Evolutionary conservation across 129 eudicot species (phyloP).

Genomic region (Sambucus nigra): DNA sequence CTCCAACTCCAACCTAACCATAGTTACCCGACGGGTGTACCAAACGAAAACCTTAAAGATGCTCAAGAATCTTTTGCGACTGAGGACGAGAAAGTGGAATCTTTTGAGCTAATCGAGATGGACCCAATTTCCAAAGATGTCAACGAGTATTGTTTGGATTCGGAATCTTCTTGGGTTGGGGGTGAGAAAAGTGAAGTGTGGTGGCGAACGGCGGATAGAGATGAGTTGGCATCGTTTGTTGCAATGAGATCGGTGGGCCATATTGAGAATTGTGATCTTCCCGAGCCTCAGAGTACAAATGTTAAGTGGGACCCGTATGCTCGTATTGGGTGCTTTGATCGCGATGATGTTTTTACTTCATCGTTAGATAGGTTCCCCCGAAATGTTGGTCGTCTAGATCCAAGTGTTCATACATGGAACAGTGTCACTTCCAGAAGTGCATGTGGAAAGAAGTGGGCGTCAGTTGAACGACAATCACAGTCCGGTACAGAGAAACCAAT

Average conservation of each 20-base stretch:
- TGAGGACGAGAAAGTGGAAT: conserved; percentile 30
- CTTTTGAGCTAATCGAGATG: conserved; percentile 44
- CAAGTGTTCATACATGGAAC: conserved; percentile 8
- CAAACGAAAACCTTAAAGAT: conserved; percentile 24
- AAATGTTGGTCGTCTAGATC: conserved; percentile 12
- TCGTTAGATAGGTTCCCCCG: conserved; percentile 17
- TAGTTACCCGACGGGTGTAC: conserved; percentile 36
- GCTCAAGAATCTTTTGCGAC: conserved; percentile 27
- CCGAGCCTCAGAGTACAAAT: conserved; percentile 43
- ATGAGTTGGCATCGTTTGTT: conserved; percentile 70
- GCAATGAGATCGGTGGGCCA: conserved; percentile 55
- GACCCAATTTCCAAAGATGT: conserved; percentile 32
- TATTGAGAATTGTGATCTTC: conserved; percentile 90
- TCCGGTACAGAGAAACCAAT: conserved; percentile 14
- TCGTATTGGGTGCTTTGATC: conserved; percentile 9
- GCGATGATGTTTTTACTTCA: conserved; percentile 11
- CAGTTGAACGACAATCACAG: conserved; percentile 7
- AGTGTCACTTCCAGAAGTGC: conserved; percentile 16
- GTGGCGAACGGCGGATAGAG: conserved; percentile 83
- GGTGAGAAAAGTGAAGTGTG: conserved; percentile 54
- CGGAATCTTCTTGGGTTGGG: conserved; percentile 51
- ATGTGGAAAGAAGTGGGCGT: conserved; percentile 17
- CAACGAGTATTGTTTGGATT: conserved; percentile 34
- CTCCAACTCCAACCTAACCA: conserved; percentile 58
- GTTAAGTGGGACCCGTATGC: conserved; percentile 21